Evolutionary conservation across 2,329 filamentous ascomycete species (phyloP).

Genomic region (Verticillium zaregamsianum): DNA sequence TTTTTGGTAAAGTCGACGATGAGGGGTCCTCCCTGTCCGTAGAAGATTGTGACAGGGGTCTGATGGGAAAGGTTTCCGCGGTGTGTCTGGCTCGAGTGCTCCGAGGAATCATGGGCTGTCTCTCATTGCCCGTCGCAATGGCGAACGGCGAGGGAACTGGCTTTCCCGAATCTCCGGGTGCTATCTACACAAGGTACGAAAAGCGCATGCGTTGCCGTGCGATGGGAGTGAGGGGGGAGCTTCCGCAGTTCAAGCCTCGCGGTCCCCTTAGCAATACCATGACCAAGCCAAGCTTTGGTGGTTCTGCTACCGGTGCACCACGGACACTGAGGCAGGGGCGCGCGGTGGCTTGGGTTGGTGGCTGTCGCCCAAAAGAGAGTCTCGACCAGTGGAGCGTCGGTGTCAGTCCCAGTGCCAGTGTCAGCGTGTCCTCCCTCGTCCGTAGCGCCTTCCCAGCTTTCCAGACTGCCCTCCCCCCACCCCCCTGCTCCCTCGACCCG

Average conservation of each 20-base stretch:
- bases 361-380: neutral
- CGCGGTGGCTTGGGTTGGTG: neutral
- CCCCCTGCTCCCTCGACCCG: neutral
- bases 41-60: neutral
- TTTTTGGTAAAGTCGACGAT: neutral
- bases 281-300: neutral
- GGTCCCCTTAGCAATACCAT: no score
- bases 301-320: neutral
- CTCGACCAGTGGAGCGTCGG: neutral
- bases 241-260: no score
- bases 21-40: neutral
- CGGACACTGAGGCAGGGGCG: neutral
- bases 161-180: no score
- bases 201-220: no score
- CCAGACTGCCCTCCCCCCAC: neutral
- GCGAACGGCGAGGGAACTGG: neutral
- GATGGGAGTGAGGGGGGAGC: no score
- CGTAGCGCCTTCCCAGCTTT: neutral
- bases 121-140: neutral
- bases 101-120: neutral
- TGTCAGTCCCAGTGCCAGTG: neutral
- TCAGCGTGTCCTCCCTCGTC: neutral
- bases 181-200: no score
- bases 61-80: neutral
- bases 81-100: neutral